Evolutionary conservation across 306 rosid species (phyloP).

Genomic region (Cicer judaicum): DNA sequence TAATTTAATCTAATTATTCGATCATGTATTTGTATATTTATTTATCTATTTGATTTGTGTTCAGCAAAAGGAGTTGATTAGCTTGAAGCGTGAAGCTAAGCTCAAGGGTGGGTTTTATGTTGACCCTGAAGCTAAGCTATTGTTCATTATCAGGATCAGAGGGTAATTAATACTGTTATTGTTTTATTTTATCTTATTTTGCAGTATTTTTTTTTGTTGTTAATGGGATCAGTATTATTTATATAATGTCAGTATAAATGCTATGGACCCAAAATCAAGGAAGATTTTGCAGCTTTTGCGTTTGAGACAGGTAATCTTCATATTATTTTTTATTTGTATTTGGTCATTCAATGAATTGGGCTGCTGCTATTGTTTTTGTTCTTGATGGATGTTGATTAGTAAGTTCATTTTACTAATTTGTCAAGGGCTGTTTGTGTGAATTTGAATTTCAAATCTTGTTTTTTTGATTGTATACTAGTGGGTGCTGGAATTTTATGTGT

Average conservation of each 20-base stretch:
- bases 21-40: too few species aligned
- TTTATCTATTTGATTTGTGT: background rate
- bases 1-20: too few species aligned
- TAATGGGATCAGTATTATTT: background rate
- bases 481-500: too few species aligned
- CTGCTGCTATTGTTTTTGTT: background rate
- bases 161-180: slow-evolving; percentile 51
- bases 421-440: background rate
- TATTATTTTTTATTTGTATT: background rate
- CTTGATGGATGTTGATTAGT: background rate
- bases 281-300: slow-evolving; percentile 81
- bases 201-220: background rate
- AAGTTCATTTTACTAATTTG: background rate
- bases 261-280: slow-evolving; percentile 73
- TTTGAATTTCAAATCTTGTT: too few species aligned
- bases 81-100: slow-evolving; percentile 77
- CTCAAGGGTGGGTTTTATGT: slow-evolving; percentile 84
- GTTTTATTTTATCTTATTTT: background rate
- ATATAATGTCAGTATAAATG: slow-evolving; percentile 67
- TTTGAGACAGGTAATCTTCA: slow-evolving; percentile 67
- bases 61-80: slow-evolving; percentile 68
- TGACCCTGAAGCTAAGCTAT: slow-evolving; percentile 71
- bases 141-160: slow-evolving; percentile 76
- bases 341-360: background rate
- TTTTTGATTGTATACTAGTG: too few species aligned